Conservation (phyloP, 495 filamentous ascomycete genomes). For the Hypoxylon fragiforme region DNA sequence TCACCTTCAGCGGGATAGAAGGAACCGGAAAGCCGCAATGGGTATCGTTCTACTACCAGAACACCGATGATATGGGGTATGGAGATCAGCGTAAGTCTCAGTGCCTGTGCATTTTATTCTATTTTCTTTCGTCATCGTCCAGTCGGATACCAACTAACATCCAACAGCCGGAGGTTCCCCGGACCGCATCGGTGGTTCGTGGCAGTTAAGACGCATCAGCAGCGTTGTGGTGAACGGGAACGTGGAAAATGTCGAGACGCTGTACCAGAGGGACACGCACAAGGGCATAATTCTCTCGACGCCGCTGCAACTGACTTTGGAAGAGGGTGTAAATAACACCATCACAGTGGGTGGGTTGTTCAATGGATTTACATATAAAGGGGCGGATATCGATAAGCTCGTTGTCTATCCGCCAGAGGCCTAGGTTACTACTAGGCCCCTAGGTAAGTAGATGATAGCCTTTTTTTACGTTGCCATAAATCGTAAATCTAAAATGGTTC, state of each 20-base stretch:
- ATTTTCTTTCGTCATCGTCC: background rate
- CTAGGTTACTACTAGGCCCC: too few species aligned
- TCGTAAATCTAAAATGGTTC: too few species aligned
- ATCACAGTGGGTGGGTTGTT: slow-evolving; percentile 48
- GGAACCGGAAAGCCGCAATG: slow-evolving; percentile 56
- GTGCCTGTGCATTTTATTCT: background rate
- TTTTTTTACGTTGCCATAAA: too few species aligned
- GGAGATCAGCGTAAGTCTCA: slow-evolving; percentile 49
- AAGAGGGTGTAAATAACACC: slow-evolving; percentile 42
- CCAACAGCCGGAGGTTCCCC: slow-evolving; percentile 40
- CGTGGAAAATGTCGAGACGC: slow-evolving; percentile 38
- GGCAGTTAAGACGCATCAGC: slow-evolving; percentile 48
- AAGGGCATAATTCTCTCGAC: slow-evolving; percentile 50
- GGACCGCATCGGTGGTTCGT: slow-evolving; percentile 47
- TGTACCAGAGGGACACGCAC: slow-evolving; percentile 50
- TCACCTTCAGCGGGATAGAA: slow-evolving; percentile 52
- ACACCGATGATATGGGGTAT: slow-evolving; percentile 49
- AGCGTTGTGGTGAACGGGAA: slow-evolving; percentile 50
- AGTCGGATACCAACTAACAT: background rate
- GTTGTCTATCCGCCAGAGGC: slow-evolving; percentile 48
- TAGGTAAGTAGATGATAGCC: too few species aligned
- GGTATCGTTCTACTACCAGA: slow-evolving; percentile 59
- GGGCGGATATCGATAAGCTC: slow-evolving; percentile 48
- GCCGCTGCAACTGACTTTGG: slow-evolving; percentile 42
- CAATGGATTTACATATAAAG: slow-evolving; percentile 47